Percentiles rank a stretch among this genome's conserved stretches.
These are phyloP conservation scores for Spergularia marina DNA, from an alignment of 148 eudicot species.

Conservation along the genomic window DNA sequence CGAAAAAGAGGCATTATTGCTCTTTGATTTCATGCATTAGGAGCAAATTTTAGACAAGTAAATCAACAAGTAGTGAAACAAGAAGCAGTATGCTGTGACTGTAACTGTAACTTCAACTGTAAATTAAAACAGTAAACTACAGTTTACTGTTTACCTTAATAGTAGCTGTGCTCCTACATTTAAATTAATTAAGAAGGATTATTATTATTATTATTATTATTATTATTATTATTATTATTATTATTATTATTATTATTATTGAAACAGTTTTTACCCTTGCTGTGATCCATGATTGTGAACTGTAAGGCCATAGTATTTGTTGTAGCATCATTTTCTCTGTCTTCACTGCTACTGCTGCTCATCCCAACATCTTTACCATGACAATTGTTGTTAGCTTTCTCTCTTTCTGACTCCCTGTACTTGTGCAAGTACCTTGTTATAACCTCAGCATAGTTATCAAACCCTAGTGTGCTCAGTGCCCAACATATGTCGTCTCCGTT, in stretches of 20 bases:
- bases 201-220: neutral
- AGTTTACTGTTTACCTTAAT: neutral
- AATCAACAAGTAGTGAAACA: neutral
- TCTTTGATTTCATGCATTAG: conserved; percentile 4
- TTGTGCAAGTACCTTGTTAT: conserved; percentile 40
- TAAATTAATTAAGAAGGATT: conserved; percentile 1
- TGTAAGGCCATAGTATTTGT: conserved; percentile 18
- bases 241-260: neutral
- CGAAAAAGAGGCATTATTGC: neutral
- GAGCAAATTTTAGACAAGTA: neutral
- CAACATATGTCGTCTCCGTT: conserved; percentile 57
- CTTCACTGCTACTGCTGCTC: neutral
- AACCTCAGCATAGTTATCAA: conserved; percentile 44
- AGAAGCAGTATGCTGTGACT: too few relatives aligned
- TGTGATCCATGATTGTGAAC: conserved; percentile 28
- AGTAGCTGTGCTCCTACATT: neutral
- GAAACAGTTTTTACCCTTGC: conserved; percentile 22
- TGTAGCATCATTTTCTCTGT: neutral
- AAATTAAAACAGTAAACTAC: too few relatives aligned
- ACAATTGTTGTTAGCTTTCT: conserved; percentile 26
- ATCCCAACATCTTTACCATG: conserved; percentile 12
- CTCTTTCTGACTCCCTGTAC: conserved; percentile 43
- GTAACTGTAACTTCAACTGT: too few relatives aligned
- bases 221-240: neutral
- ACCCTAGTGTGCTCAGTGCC: conserved; percentile 59